Percentiles rank a stretch among this genome's conserved stretches.
Conservation (phyloP, 2,329 filamentous ascomycete genomes). For the Aureobasidium lini region DNA sequence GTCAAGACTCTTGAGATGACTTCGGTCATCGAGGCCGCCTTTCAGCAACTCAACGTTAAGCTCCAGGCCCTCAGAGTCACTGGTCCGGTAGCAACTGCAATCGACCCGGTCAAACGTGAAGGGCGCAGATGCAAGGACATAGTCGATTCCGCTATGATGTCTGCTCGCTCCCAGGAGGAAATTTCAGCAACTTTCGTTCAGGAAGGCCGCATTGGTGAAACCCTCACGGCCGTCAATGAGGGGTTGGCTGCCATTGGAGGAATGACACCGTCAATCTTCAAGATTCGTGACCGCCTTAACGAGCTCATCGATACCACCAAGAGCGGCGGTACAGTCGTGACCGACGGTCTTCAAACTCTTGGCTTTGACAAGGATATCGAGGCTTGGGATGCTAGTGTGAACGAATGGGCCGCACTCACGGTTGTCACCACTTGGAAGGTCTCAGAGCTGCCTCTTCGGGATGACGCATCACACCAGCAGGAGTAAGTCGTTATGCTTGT, state of each 20-base stretch:
- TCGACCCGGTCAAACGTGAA: background rate
- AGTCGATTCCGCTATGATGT: background rate
- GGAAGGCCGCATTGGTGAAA: background rate
- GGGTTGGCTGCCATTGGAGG: background rate
- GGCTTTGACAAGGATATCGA: background rate
- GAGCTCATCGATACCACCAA: background rate
- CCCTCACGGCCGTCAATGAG: constrained; percentile 2
- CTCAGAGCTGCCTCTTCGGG: background rate
- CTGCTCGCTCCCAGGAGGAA: background rate
- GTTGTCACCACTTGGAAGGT: background rate
- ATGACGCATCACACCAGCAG: background rate
- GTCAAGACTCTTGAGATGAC: background rate
- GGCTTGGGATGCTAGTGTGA: background rate
- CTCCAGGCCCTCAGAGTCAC: background rate
- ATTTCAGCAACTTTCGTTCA: background rate
- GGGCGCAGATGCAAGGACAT: background rate
- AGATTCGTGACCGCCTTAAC: background rate
- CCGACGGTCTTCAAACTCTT: background rate
- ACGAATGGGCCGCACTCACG: background rate
- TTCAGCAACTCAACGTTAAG: background rate
- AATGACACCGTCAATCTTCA: background rate
- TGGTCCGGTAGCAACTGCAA: background rate
- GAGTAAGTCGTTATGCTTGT: too few species aligned
- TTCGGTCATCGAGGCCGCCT: background rate
- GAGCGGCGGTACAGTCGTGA: background rate